Percentiles rank a stretch among this genome's conserved stretches.
These are phyloP conservation scores for Limnanthes douglasii DNA, from an alignment of 345 rosid genomes.

Conservation along the genomic window DNA sequence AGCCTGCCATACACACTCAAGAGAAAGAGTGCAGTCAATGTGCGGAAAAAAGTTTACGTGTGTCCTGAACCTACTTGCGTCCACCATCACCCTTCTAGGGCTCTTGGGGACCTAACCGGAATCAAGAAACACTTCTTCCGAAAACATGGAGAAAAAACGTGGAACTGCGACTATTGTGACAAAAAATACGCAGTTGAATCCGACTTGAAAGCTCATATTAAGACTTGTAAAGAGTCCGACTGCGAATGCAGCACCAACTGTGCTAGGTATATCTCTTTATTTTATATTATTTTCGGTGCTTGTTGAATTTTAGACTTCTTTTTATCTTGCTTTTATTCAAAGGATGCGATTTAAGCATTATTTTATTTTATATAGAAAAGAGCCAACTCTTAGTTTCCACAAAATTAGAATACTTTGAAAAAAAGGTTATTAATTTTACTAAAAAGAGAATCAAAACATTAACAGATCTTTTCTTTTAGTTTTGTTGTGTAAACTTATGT, in stretches of 20 bases:
- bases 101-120: conserved; percentile 84
- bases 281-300: not conserved
- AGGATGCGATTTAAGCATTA: too few relatives aligned
- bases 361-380: too few relatives aligned
- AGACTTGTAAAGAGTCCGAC: conserved; percentile 61
- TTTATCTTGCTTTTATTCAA: too few relatives aligned
- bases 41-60: conserved; percentile 64
- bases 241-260: conserved; percentile 82
- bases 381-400: too few relatives aligned
- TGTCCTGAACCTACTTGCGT: conserved; percentile 86
- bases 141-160: conserved; percentile 73
- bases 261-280: conserved; percentile 33
- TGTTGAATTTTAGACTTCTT: too few relatives aligned
- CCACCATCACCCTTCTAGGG: conserved; percentile 72
- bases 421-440: too few relatives aligned
- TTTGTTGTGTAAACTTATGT: too few relatives aligned
- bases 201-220: conserved; percentile 83
- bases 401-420: too few relatives aligned
- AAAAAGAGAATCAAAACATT: too few relatives aligned
- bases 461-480: too few relatives aligned
- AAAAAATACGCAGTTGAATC: conserved; percentile 73
- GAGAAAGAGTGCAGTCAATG: conserved; percentile 65
- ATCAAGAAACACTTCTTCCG: conserved; percentile 65
- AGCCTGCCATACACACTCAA: conserved; percentile 73
- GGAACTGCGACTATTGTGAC: conserved; percentile 82